phyloP scores from a whole-genome alignment of 129 eudicot species.

The Ambrosia artemisiifolia region DNA sequence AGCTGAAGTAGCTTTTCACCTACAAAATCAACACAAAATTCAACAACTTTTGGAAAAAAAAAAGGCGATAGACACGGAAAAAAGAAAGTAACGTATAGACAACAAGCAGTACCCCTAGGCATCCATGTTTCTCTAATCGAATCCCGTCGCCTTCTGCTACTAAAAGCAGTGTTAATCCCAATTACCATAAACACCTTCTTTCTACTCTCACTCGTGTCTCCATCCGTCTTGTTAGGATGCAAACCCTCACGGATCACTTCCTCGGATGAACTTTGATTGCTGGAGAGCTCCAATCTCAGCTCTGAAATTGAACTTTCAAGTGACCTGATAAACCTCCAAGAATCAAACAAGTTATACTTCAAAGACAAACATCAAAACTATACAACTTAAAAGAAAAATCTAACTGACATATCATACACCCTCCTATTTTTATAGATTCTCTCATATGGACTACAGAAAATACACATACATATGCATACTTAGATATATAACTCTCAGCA shows the following conservation, averaged over 20 bases:
- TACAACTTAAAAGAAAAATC: neutral
- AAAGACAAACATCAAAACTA: constrained; percentile 2
- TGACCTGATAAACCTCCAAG: constrained; percentile 46
- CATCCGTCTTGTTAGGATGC: constrained; percentile 16
- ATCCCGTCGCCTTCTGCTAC: constrained; percentile 93
- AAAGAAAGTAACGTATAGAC: neutral
- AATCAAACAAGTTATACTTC: constrained; percentile 15
- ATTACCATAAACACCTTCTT: constrained; percentile 92
- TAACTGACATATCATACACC: neutral
- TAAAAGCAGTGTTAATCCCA: constrained; percentile 95
- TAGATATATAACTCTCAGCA: neutral
- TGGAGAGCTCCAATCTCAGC: constrained; percentile 80
- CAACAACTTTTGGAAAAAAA: neutral
- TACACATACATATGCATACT: neutral
- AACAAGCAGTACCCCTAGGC: constrained; percentile 76
- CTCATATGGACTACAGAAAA: neutral
- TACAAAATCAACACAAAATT: constrained; percentile 18
- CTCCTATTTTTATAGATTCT: neutral
- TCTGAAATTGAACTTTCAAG: constrained; percentile 80
- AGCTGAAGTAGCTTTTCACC: constrained; percentile 65
- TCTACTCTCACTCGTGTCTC: constrained; percentile 35
- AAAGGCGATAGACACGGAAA: neutral
- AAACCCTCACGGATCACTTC: constrained; percentile 30
- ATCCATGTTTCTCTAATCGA: constrained; percentile 94
- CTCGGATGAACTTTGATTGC: constrained; percentile 43